phyloP scores from a whole-genome alignment of 2,329 filamentous ascomycete species.

The Monilinia vaccinii-corymbosi region DNA sequence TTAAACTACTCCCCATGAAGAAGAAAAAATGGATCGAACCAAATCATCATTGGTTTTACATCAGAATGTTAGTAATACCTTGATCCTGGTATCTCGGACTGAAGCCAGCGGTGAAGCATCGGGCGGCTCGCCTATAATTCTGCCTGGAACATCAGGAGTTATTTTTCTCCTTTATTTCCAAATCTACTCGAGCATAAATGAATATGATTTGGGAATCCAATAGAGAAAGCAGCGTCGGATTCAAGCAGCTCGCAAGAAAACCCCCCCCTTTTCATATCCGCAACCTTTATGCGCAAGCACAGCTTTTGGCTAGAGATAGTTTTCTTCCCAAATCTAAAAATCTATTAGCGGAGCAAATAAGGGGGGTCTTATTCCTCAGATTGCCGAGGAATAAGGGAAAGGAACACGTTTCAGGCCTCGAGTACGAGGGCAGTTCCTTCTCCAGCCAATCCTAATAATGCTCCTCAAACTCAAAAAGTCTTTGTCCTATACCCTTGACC shows the following conservation, averaged over 20 bases:
- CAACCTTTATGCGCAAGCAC: not conserved
- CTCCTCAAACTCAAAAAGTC: not conserved
- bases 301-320: not conserved
- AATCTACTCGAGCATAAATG: not conserved
- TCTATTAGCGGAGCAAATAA: not conserved
- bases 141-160: not conserved
- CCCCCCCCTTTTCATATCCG: not conserved
- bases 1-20: too few species aligned
- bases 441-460: not conserved
- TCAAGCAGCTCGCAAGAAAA: too few species aligned
- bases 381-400: not conserved
- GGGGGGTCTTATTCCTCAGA: too few species aligned
- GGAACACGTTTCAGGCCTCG: not conserved
- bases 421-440: not conserved
- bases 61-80: too few species aligned
- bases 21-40: too few species aligned
- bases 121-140: not conserved
- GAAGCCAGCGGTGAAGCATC: not conserved
- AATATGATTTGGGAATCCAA: not conserved
- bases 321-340: not conserved
- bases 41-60: too few species aligned
- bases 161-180: not conserved
- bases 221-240: not conserved
- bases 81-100: too few species aligned
- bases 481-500: not conserved